Base-by-base conservation (phyloP, 768 basidiomycete genomes). In the Tulasnella sp. region DNA sequence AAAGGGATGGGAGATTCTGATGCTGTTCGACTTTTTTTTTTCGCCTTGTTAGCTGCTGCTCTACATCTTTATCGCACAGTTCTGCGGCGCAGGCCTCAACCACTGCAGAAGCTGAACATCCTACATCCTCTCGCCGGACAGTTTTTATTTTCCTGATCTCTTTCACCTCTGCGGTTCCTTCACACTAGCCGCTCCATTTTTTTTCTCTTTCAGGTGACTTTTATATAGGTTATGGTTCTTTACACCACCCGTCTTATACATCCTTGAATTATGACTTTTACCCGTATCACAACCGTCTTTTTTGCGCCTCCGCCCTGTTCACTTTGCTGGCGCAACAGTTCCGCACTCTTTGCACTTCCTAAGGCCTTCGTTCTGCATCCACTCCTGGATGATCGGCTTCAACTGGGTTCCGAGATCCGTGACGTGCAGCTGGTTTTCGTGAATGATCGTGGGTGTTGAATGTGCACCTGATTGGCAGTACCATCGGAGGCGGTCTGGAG, bases 331-430 rank as follows among this genome's bases (percentile, higher is more conserved):
- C 0, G 91, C 91, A 3, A 89, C 83, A 19, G 83, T 81, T 2
- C 93, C 93, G 81, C 96, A 98, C 67, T 84, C 84, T 25, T 84
- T 83, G 82, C 96, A 98, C 74, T 84, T 90, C 67, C 96, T 86
- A 76, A 91, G 81, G 36, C 86, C 85, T 76, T 88, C 88, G 78
- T 88, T 84, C 19, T 82, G 81, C 86, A 92, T 92, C 95, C 96
- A 97, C 31, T 87, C 85, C 80, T 94, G 86, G 77, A 99, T 97
- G 69, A 95, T 87, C 0, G 95, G 93, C 84, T 97, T 97, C 74
- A 99, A 86, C 84, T 99, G 96, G 15, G 92, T 92, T 58, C 96
- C 97, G 37, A 99, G 88, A 81, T 99, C 94, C 0, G 90, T 91
- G 78, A 92, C 91, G 81, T 96, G 93, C 81, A 98, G 94, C 0